phyloP scores from a whole-genome alignment of 2,329 filamentous ascomycete species.

The Fusarium pilosicola region DNA sequence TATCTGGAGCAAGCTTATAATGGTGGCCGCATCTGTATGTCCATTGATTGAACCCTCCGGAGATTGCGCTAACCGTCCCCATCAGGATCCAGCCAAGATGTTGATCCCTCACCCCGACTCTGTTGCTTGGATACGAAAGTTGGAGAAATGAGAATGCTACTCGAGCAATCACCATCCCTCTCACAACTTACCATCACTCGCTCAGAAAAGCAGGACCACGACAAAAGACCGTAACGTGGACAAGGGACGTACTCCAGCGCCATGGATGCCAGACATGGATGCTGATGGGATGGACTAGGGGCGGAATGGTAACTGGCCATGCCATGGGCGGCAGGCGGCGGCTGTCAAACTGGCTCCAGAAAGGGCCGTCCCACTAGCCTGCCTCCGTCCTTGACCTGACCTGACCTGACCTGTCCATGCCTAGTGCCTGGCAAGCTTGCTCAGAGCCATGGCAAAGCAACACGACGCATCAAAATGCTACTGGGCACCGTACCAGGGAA shows the following conservation, averaged over 20 bases:
- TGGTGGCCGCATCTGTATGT: slow-evolving; percentile 17
- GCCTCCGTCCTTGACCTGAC: slow-evolving; percentile 26
- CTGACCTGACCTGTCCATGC: slow-evolving; percentile 12
- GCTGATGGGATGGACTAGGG: slow-evolving; percentile 33
- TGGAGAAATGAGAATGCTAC: slow-evolving; percentile 38
- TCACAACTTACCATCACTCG: slow-evolving; percentile 14
- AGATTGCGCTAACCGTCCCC: slow-evolving; percentile 30
- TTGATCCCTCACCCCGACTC: slow-evolving; percentile 19
- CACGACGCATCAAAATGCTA: slow-evolving; percentile 15
- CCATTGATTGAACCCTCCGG: slow-evolving; percentile 24
- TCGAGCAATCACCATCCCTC: slow-evolving; percentile 12
- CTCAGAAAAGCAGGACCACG: slow-evolving; percentile 17
- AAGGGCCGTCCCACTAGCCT: slow-evolving; percentile 45
- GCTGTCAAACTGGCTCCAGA: slow-evolving; percentile 45
- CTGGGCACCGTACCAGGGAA: not conserved
- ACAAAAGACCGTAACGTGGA: slow-evolving; percentile 10
- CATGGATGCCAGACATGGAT: slow-evolving; percentile 34
- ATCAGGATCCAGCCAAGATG: not conserved
- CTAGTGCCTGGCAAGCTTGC: slow-evolving; percentile 31
- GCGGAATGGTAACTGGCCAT: slow-evolving; percentile 40
- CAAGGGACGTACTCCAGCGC: slow-evolving; percentile 23
- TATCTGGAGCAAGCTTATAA: slow-evolving; percentile 9
- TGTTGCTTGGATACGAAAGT: slow-evolving; percentile 13
- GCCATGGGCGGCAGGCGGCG: slow-evolving; percentile 40
- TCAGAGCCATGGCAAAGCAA: slow-evolving; percentile 29